A percentile compares a stretch with the other conserved stretches of the same genome.
Conservation (phyloP, 169 alveolate genomes). For the Amoebophrya sp. region DNA sequence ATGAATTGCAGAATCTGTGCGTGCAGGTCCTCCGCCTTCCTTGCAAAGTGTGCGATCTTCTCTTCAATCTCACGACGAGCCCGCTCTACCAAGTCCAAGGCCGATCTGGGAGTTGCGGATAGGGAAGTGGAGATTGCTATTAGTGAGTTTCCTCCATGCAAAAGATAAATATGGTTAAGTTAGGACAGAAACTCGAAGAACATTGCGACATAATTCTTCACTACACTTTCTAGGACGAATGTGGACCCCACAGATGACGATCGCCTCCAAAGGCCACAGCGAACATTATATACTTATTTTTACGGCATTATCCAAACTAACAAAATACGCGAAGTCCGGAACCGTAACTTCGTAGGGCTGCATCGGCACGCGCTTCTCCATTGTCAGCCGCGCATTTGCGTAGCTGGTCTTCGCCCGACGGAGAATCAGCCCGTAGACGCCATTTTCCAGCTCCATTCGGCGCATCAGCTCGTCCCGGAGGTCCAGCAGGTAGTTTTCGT, state of each 20-base stretch:
- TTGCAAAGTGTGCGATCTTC: neutral
- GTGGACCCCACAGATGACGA: too few relatives aligned
- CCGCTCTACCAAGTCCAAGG: neutral
- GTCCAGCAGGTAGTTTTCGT: neutral
- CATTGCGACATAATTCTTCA: too few relatives aligned
- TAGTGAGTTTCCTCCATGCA: too few relatives aligned
- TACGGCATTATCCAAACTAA: too few relatives aligned
- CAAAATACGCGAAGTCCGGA: neutral
- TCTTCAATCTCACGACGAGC: neutral
- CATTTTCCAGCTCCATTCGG: neutral
- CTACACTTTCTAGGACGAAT: too few relatives aligned
- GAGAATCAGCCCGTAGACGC: neutral
- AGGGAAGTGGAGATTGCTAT: too few relatives aligned
- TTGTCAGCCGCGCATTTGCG: neutral
- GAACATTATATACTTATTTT: too few relatives aligned
- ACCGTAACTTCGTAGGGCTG: neutral
- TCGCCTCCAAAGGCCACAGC: too few relatives aligned
- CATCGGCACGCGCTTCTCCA: neutral
- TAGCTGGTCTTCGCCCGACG: neutral
- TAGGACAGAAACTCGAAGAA: too few relatives aligned
- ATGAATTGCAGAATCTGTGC: neutral
- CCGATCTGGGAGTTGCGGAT: too few relatives aligned
- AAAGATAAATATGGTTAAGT: too few relatives aligned
- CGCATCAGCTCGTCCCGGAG: neutral
- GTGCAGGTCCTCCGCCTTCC: neutral